Base-by-base conservation (phyloP, 192 early-diverging fungal genomes). In the Umbelopsis sp. region DNA sequence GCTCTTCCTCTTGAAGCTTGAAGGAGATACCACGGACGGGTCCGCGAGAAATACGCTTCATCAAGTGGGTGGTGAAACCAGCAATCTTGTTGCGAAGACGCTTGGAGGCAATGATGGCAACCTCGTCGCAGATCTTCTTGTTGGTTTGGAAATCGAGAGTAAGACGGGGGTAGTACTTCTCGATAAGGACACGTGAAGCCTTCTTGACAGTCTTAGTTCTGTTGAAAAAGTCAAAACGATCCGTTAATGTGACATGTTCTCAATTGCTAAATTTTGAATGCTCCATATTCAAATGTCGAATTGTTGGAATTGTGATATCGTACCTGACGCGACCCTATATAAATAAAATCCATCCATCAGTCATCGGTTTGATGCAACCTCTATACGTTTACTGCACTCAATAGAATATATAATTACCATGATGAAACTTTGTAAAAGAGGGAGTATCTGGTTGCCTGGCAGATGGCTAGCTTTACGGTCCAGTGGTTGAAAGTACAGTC, bases 1-100 rank as follows among this genome's bases (percentile, higher is more conserved):
- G 93, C 88, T 99, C 98, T 86, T 99, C 98, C 84, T 99, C 98
- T 90, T 99, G 98, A 71, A 99, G 91, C 93, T 99, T 99, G 97
- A 98, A 99, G 72, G 98, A 99, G 76, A 99, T 99, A 80, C 98
- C 98, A 82, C 94, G 95, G 69, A 99, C 98, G 70, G 98, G 98
- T 52, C 98, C 96, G 73, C 91, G 90, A 85, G 96, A 92, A 78
- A 99, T 98, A 87, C 98, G 95, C 90, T 94, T 93, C 98, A 99
- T 99, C 92, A 99, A 89, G 82, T 98, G 98, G 76, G 98, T 99
- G 83, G 98, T 99, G 92, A 98, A 99, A 70, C 98, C 98, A 77
- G 98, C 98, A 80, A 99, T 99, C 93, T 99, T 97, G 92, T 99
- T 99, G 80, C 98, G 94, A 83, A 99, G 94, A 79, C 98, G 94